Percentiles rank a stretch among this genome's conserved stretches.
phyloP scores from a whole-genome alignment of 306 rosid species.

The Vigna unguiculata region DNA sequence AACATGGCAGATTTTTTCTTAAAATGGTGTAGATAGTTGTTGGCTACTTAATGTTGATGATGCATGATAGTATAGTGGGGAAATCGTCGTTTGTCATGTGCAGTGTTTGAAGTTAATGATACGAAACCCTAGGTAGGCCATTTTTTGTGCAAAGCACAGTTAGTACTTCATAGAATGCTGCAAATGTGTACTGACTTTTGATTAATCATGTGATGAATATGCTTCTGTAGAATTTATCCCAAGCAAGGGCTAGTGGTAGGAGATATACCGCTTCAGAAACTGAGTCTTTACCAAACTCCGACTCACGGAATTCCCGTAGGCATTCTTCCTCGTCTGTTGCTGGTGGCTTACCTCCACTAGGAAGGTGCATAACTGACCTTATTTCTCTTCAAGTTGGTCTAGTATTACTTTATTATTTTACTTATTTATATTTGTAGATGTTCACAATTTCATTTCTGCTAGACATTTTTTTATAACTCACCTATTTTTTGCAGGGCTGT shows the following conservation, averaged over 20 bases:
- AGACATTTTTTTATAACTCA: slow-evolving; percentile 31
- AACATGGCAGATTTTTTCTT: slow-evolving; percentile 23
- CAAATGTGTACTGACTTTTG: slow-evolving; percentile 7
- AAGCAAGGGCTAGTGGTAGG: slow-evolving; percentile 82
- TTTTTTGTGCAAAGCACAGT: slow-evolving; percentile 2
- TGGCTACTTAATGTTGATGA: slow-evolving; percentile 26
- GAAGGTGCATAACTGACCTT: slow-evolving; percentile 68
- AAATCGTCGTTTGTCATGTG: slow-evolving; percentile 19
- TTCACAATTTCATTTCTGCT: slow-evolving; percentile 20
- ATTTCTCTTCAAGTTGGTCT: slow-evolving; percentile 34
- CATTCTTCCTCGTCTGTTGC: slow-evolving; percentile 96
- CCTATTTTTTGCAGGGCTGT: slow-evolving; percentile 69
- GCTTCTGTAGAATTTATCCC: slow-evolving; percentile 80
- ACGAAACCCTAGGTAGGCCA: slow-evolving; percentile 24
- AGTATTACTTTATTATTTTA: background rate
- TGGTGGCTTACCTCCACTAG: slow-evolving; percentile 94
- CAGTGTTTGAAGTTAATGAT: background rate
- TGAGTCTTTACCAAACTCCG: slow-evolving; percentile 77
- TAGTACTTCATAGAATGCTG: slow-evolving; percentile 21
- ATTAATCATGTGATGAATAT: slow-evolving; percentile 31
- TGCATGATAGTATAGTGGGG: background rate
- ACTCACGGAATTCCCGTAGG: slow-evolving; percentile 76
- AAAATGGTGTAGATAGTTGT: slow-evolving; percentile 25
- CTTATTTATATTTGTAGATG: background rate
- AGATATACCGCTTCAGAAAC: slow-evolving; percentile 71